Evolutionary conservation across 805 yeast species (phyloP), one percentile per base, ranked within the genome.

Genomic region (Cyberlindnera mrakii): DNA sequence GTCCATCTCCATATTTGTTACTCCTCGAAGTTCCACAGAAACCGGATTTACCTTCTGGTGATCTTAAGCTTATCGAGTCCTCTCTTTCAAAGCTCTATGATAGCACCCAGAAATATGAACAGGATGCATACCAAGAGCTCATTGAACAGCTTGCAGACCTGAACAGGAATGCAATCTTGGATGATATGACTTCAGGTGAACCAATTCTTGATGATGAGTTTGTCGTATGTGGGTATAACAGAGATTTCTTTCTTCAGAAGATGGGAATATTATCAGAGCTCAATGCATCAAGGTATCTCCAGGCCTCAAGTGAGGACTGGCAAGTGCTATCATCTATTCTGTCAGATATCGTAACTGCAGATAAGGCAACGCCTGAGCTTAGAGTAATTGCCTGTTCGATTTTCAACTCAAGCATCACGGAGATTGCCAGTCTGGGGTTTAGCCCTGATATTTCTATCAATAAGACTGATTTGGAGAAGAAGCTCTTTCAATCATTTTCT

Each of bases 61-160:
- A 83, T 49, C 44, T 74, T 15, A 54, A 67, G 33, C 66, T 74
- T 0, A 71, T 88, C 30, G 82, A 78, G 37, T 61, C 57, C 6
- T 76, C 90, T 1, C 61, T 80, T 15, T 62, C 63, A n/a, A 83
- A 80, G 47, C 66, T 90, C 27, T 63, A 75, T 43, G 89, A 82
- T 25, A 78, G 83, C 40, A 72, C 91, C 1, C 62, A 64, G 13
- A 72, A 71, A 6, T 85, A 80, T 46, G 72, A 80, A 1, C 62
- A 66, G 3, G 59, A 62, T 0, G 73, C 88, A 1, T 78, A 80
- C 45, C 42, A 56, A 5, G 69, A 67, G 7, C 58, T 89, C 17
- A 42, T 82, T 1, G 51, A 58, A 1, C 71, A 82, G 0, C 52
- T 82, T 32, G 67, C 74, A 10, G 56, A 58, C 0, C 62, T 80